These are phyloP conservation scores for Debaryomyces sp. DNA, from an alignment of 1,139 yeast species.

Conservation along the genomic window DNA sequence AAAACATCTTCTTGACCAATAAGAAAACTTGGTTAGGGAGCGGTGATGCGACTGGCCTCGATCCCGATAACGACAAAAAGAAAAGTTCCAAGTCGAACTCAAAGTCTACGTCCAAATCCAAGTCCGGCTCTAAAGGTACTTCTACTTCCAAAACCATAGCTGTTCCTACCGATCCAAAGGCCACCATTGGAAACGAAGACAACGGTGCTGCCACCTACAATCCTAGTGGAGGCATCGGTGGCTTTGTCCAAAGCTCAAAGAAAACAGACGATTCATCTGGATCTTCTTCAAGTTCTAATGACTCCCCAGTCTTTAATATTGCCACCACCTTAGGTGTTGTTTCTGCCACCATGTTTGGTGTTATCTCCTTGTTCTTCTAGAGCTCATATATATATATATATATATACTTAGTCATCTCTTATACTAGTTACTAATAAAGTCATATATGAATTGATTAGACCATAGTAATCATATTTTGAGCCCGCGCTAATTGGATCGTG, in stretches of 20 bases:
- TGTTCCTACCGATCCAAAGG: background rate
- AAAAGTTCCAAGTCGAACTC: constrained; percentile 7
- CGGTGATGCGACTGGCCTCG: constrained; percentile 64
- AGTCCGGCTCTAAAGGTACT: constrained; percentile 9
- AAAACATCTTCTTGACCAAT: constrained; percentile 59
- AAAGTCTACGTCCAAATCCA: constrained; percentile 6
- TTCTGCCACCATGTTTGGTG: constrained; percentile 1
- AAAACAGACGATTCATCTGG: constrained; percentile 1
- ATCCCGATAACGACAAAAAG: constrained; percentile 46
- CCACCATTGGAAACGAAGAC: background rate
- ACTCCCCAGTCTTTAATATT: background rate
- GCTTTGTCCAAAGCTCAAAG: constrained; percentile 10
- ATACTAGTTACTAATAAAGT: background rate
- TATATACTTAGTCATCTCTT: background rate
- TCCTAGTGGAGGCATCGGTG: constrained; percentile 9
- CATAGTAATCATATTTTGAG: constrained; percentile 2
- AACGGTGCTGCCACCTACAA: constrained; percentile 4
- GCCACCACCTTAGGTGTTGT: constrained; percentile 3
- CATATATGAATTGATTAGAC: background rate
- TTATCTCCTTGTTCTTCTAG: background rate
- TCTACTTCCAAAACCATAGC: constrained; percentile 1
- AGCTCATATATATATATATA: background rate
- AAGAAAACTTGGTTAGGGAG: constrained; percentile 62
- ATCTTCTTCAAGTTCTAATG: constrained; percentile 3
- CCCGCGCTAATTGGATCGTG: constrained; percentile 7